phyloP scores from a whole-genome alignment of 495 filamentous ascomycete genomes.

The Glonium stellatum region DNA sequence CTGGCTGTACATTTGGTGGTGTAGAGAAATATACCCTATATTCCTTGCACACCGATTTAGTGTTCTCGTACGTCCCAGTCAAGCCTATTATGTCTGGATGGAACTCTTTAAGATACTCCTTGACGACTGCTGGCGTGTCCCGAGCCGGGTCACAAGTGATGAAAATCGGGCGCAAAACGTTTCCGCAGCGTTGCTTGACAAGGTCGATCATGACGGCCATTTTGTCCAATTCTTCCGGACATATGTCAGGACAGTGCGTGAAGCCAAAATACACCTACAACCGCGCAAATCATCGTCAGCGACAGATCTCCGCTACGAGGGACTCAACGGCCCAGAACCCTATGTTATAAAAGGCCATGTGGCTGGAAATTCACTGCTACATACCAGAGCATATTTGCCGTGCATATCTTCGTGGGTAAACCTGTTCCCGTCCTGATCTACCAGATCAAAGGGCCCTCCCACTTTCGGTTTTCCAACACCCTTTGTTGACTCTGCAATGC shows the following conservation, averaged over 20 bases:
- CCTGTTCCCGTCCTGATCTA: constrained; percentile 70
- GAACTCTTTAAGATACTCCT: constrained; percentile 83
- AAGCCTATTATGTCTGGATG: constrained; percentile 81
- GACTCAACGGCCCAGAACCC: too few species aligned
- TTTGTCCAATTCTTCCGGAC: constrained; percentile 97
- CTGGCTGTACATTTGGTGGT: constrained; percentile 74
- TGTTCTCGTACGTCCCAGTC: constrained; percentile 86
- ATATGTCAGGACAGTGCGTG: constrained; percentile 97
- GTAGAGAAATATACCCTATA: constrained; percentile 98
- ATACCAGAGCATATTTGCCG: constrained; percentile 71
- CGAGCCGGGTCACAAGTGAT: constrained; percentile 92
- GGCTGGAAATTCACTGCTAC: neutral
- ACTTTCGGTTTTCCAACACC: constrained; percentile 89
- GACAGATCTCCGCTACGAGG: neutral
- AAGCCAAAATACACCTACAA: constrained; percentile 90
- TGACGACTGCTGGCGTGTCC: constrained; percentile 77
- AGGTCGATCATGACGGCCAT: constrained; percentile 90
- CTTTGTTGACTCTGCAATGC: constrained; percentile 84
- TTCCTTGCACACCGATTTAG: constrained; percentile 85
- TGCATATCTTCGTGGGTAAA: constrained; percentile 73
- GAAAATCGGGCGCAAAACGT: constrained; percentile 67
- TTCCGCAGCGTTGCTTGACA: constrained; percentile 50
- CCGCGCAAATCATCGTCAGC: neutral
- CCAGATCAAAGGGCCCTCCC: constrained; percentile 74
- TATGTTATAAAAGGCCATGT: too few species aligned